phyloP scores from a whole-genome alignment of 2,329 filamentous ascomycete species.

The Venturia pyrina region DNA sequence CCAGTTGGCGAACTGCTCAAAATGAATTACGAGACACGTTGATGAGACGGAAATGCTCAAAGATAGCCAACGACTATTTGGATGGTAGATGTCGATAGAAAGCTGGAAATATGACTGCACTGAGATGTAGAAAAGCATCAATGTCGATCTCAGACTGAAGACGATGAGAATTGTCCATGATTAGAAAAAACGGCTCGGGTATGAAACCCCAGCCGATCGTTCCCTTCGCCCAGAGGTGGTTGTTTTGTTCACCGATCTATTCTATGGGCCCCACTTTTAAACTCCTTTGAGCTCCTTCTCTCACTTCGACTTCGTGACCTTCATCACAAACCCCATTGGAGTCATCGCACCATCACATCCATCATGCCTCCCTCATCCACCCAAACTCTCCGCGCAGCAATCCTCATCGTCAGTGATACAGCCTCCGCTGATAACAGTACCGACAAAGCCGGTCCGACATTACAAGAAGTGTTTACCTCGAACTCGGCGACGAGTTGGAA shows the following conservation, averaged over 20 bases:
- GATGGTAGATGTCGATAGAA: too few relatives aligned
- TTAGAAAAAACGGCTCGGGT: too few relatives aligned
- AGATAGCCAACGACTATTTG: too few relatives aligned
- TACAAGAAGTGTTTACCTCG: conserved; percentile 58
- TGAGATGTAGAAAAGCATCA: too few relatives aligned
- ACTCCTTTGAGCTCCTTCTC: background rate
- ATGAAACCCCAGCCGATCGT: too few relatives aligned
- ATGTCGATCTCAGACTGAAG: too few relatives aligned
- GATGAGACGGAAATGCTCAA: background rate
- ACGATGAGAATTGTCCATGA: too few relatives aligned
- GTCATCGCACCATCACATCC: too few relatives aligned
- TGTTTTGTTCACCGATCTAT: background rate
- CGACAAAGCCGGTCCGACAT: conserved; percentile 59
- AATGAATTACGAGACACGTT: too few relatives aligned
- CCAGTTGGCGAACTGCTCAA: too few relatives aligned
- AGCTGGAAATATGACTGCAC: too few relatives aligned
- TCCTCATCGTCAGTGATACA: conserved; percentile 86
- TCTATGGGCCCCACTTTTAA: background rate
- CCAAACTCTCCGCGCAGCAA: conserved; percentile 42
- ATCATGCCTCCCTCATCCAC: background rate
- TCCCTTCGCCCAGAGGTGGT: background rate
- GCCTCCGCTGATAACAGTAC: conserved; percentile 68
- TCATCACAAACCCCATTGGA: background rate
- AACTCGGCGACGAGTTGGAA: conserved; percentile 64
- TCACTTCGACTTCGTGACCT: too few relatives aligned